phyloP scores from a whole-genome alignment of 805 yeast species.

The Teunomyces cretensis region DNA sequence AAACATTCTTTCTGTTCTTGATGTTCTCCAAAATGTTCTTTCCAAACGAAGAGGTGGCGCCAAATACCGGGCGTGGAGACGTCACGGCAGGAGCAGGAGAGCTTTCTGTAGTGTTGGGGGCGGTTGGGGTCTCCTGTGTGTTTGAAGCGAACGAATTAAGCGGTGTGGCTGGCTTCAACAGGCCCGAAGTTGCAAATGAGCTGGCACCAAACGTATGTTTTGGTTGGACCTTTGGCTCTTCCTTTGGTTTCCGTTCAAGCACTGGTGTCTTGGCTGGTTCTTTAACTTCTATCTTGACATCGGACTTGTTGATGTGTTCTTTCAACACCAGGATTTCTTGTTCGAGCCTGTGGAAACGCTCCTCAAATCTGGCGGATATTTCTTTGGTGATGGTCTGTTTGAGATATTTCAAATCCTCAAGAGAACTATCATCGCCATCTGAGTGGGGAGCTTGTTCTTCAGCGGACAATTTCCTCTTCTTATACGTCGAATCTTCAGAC shows the following conservation, averaged over 20 bases:
- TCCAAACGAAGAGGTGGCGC: slow-evolving; percentile 43
- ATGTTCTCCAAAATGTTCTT: slow-evolving; percentile 23
- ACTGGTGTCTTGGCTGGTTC: slow-evolving; percentile 4
- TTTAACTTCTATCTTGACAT: not conserved
- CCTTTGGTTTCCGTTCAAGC: slow-evolving; percentile 1
- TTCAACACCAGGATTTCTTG: slow-evolving; percentile 19
- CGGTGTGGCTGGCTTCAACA: slow-evolving; percentile 11
- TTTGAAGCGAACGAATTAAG: slow-evolving; percentile 8
- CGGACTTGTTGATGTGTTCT: not conserved
- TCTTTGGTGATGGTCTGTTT: slow-evolving; percentile 3
- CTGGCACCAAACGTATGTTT: slow-evolving; percentile 14
- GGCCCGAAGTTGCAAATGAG: slow-evolving; percentile 8
- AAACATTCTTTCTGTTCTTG: slow-evolving; percentile 25
- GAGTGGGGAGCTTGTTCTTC: not conserved
- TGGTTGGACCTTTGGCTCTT: slow-evolving; percentile 7
- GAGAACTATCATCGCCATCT: not conserved
- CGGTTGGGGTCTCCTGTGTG: slow-evolving; percentile 10
- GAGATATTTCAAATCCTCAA: not conserved
- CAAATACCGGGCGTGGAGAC: slow-evolving; percentile 31
- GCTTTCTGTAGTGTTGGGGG: slow-evolving; percentile 9
- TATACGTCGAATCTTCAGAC: not conserved
- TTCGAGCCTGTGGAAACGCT: slow-evolving; percentile 17
- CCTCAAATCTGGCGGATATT: slow-evolving; percentile 10
- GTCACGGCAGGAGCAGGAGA: slow-evolving; percentile 6
- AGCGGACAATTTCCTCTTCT: slow-evolving; percentile 1